Conservation (phyloP, 768 basidiomycete species). For the Rhodotorula diobovata region DNA sequence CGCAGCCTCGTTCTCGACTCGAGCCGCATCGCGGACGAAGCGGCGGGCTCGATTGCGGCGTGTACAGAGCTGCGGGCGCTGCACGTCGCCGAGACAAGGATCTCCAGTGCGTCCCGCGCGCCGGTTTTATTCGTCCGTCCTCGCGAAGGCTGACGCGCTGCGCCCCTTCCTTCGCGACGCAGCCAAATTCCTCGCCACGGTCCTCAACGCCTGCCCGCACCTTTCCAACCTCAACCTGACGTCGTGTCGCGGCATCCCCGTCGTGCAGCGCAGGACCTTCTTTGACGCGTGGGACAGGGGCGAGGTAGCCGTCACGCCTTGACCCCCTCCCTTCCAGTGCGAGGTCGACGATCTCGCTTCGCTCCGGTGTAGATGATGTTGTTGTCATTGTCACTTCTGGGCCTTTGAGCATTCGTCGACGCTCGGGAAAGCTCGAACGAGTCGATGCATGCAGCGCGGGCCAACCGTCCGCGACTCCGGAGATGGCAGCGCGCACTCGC, state of each 20-base stretch:
- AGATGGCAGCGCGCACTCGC: too few species aligned
- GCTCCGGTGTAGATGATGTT: not conserved
- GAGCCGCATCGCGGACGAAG: constrained; percentile 30
- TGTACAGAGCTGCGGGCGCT: constrained; percentile 34
- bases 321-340: too few species aligned
- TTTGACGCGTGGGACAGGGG: constrained; percentile 39
- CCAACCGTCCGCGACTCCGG: too few species aligned
- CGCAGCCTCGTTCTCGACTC: constrained; percentile 38
- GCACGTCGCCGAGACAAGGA: constrained; percentile 39
- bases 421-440: too few species aligned
- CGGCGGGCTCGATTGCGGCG: constrained; percentile 12
- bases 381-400: not conserved
- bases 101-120: constrained; percentile 21
- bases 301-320: constrained; percentile 18
- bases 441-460: too few species aligned
- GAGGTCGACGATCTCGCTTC: too few species aligned
- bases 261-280: constrained; percentile 37
- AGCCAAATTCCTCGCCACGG: constrained; percentile 32
- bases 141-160: not conserved
- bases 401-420: too few species aligned
- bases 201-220: constrained; percentile 37
- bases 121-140: not conserved
- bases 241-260: constrained; percentile 40
- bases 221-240: constrained; percentile 38
- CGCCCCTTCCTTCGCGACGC: too few species aligned